phyloP scores from a whole-genome alignment of 2,329 filamentous ascomycete genomes.

The Neonectria punicea region DNA sequence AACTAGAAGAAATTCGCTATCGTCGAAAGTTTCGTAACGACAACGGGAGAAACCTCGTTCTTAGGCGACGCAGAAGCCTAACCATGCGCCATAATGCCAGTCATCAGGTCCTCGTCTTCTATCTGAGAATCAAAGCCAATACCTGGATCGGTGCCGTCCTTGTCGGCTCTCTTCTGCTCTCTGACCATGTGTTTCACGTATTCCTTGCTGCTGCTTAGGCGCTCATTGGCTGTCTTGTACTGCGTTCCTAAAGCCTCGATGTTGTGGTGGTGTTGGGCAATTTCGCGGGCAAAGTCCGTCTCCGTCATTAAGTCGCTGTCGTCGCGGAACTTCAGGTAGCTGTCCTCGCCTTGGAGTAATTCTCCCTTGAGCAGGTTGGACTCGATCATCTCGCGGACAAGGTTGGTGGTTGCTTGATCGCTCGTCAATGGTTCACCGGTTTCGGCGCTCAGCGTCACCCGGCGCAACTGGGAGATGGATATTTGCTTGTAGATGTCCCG shows the following conservation, averaged over 20 bases:
- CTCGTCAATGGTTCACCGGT: constrained; percentile 57
- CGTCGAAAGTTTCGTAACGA: too few relatives aligned
- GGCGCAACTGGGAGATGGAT: constrained; percentile 63
- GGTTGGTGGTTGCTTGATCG: constrained; percentile 55
- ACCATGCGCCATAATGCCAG: constrained; percentile 49
- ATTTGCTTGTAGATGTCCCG: constrained; percentile 75
- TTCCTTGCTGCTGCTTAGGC: constrained; percentile 65
- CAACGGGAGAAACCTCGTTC: not conserved
- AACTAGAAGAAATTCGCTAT: too few relatives aligned
- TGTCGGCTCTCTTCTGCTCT: constrained; percentile 59
- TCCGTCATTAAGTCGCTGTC: constrained; percentile 59
- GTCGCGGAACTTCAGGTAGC: constrained; percentile 63
- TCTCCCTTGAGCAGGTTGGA: constrained; percentile 63
- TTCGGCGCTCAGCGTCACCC: constrained; percentile 63
- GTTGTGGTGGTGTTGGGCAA: constrained; percentile 53
- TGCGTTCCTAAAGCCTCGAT: constrained; percentile 59
- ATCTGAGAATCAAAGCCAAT: constrained; percentile 59
- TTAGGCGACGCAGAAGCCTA: constrained; percentile 8
- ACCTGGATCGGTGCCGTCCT: constrained; percentile 51
- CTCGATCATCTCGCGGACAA: constrained; percentile 67
- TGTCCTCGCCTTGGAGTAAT: constrained; percentile 57
- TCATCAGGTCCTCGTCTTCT: constrained; percentile 72
- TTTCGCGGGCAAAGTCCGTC: constrained; percentile 58
- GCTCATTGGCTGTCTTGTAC: constrained; percentile 63
- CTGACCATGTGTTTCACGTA: constrained; percentile 61